Evolutionary conservation across 495 filamentous ascomycete genomes (phyloP).

Genomic region (Neurospora intermedia): DNA sequence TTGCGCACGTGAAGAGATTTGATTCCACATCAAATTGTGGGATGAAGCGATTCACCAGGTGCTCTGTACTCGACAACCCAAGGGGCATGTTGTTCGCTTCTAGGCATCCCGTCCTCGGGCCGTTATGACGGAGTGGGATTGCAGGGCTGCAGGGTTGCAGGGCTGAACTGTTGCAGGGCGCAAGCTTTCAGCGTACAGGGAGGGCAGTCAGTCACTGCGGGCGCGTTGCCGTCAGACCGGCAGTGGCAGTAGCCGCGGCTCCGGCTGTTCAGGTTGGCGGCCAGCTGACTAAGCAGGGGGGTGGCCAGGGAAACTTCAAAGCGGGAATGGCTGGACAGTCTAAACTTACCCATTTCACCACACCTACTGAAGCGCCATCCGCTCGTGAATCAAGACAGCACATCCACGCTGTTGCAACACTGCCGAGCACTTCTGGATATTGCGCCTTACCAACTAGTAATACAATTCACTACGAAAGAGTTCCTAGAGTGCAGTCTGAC

Average conservation of each 20-base stretch:
- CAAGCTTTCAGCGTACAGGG: neutral
- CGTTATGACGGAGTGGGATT: neutral
- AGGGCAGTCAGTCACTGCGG: neutral
- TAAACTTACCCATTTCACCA: slow-evolving; percentile 26
- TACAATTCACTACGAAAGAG: slow-evolving; percentile 13
- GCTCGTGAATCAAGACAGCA: neutral
- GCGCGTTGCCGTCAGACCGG: neutral
- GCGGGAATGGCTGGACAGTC: slow-evolving; percentile 5
- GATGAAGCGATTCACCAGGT: neutral
- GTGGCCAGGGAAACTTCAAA: slow-evolving; percentile 12
- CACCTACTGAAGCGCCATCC: slow-evolving; percentile 4
- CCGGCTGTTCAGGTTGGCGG: slow-evolving; percentile 2
- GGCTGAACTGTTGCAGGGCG: neutral
- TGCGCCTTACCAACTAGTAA: slow-evolving; percentile 16
- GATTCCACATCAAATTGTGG: neutral
- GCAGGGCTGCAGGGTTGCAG: neutral
- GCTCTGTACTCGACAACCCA: neutral
- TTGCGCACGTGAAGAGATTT: neutral
- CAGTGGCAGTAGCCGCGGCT: neutral
- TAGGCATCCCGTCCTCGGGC: neutral
- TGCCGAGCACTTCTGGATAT: slow-evolving; percentile 18
- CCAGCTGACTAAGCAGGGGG: slow-evolving; percentile 18
- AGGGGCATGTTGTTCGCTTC: neutral
- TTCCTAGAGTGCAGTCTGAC: neutral
- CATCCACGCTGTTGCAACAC: slow-evolving; percentile 14